Conservation (phyloP, 352 stramenopile species). For the Globisporangium iwayamae region DNA sequence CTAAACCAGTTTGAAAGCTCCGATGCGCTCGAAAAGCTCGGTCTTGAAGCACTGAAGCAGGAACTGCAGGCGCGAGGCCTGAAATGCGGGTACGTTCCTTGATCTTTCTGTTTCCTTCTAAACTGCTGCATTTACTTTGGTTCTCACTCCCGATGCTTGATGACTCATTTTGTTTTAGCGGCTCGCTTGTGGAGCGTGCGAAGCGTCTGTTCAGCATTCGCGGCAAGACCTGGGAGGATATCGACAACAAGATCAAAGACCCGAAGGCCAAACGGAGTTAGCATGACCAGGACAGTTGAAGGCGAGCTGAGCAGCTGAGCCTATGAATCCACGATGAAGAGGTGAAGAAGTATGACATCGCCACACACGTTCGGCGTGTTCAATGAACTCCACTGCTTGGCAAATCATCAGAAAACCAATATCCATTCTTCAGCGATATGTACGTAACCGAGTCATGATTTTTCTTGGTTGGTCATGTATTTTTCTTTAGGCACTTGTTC, state of each 20-base stretch:
- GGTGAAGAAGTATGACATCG: no score
- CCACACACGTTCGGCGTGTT: no score
- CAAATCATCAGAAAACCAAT: no score
- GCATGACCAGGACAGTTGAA: not conserved
- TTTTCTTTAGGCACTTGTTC: not conserved
- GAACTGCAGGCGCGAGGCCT: constrained; percentile 90
- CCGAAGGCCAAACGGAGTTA: constrained; percentile 28
- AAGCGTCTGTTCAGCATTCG: constrained; percentile 91
- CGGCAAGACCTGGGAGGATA: constrained; percentile 88
- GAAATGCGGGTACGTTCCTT: constrained; percentile 91
- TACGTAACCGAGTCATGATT: not conserved
- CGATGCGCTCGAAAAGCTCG: constrained; percentile 81
- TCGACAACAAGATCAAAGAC: constrained; percentile 79
- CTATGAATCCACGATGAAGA: not conserved
- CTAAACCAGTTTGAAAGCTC: constrained; percentile 51
- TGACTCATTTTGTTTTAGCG: constrained; percentile 33
- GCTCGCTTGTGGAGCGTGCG: constrained; percentile 89
- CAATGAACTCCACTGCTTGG: no score
- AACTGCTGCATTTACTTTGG: not conserved
- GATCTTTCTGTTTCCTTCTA: not conserved
- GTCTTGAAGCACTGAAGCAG: constrained; percentile 90
- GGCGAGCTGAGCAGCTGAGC: not conserved
- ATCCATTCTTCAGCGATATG: no score
- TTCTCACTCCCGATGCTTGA: constrained; percentile 7
- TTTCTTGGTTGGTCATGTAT: not conserved